phyloP scores from a whole-genome alignment of 1,139 yeast species.

The Yamadazyma triangularis region DNA sequence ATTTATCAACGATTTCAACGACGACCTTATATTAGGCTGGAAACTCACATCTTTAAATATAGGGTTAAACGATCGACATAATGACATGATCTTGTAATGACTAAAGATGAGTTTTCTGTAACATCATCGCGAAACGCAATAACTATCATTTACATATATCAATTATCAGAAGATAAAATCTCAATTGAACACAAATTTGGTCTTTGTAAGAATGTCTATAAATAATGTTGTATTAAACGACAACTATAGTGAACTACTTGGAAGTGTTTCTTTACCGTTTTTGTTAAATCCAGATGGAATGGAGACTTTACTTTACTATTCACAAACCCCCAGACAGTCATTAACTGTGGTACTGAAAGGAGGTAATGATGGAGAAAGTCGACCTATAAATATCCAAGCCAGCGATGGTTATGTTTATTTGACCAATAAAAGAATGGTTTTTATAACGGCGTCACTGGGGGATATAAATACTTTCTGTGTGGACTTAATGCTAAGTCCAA shows the following conservation, averaged over 20 bases:
- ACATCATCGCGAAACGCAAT: too few species aligned
- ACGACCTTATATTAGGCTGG: constrained; percentile 13
- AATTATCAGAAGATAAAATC: too few species aligned
- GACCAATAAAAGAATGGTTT: constrained; percentile 34
- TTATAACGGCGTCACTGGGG: constrained; percentile 34
- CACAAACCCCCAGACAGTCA: constrained; percentile 20
- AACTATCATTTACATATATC: too few species aligned
- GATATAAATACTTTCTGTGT: constrained; percentile 35
- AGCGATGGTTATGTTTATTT: constrained; percentile 33
- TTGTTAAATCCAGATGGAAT: constrained; percentile 12
- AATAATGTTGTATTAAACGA: constrained; percentile 24
- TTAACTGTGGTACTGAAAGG: constrained; percentile 11
- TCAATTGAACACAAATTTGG: too few species aligned
- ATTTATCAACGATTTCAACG: constrained; percentile 15
- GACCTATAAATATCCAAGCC: constrained; percentile 20
- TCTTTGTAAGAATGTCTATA: constrained; percentile 23
- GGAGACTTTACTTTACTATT: constrained; percentile 14
- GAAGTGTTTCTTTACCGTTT: constrained; percentile 20
- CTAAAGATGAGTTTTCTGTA: too few species aligned
- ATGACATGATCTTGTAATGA: constrained; percentile 1
- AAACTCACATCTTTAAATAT: constrained; percentile 14
- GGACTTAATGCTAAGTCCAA: constrained; percentile 19
- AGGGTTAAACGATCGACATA: constrained; percentile 29
- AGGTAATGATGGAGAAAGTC: constrained; percentile 6
- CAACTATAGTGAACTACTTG: constrained; percentile 15